Base-by-base conservation (phyloP, 345 rosid genomes). In the Eutrema japonicum region DNA sequence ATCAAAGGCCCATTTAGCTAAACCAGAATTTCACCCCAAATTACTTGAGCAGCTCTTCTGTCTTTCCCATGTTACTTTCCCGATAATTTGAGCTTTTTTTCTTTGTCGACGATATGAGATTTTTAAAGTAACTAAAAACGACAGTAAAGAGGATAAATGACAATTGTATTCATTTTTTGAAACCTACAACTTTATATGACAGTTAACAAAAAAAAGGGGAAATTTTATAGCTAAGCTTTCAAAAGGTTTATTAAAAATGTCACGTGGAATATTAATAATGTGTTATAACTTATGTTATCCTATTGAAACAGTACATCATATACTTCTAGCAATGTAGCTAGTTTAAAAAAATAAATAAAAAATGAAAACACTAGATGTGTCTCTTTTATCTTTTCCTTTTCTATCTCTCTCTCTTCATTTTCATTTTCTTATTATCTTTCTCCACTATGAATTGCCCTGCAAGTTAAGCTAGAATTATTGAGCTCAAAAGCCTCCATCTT, bases 381-480 rank as follows among this genome's bases (percentile, higher is more conserved):
- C 11, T 30, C 45, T 40, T 52, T 55, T 33, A 18, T 45, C 36
- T 14, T 48, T 46, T 46, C 27, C 13, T 33, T 40, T 51, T 16
- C 8, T 11, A 4, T 64, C 5, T 64, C 3, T 64, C 3, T 64
- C 3, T 63, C 47, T 72, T 72, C 16, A 53, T 36, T 64, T 73
- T 48, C 47, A 49, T 48, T 59, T 59, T 49, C 45, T 41, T 54
- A 47, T 47, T 46, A 37, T 65, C 33, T 26, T 67, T 14, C 32
- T 68, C 79, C 79, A 75, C 70, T 68, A 52, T 53, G 70, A 51
- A 61, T 61, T 75, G 36, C 70, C 70, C 64, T 68, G 64, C 57
- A 61, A 68, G 74, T 68, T 75, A 68, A 68, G 57, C 54, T 68
- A 68, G 30, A 75, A 75, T 75, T 26, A 75, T 75, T 75, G 79